phyloP scores from a whole-genome alignment of 352 stramenopile species.

The Globisporangium emineosum region DNA sequence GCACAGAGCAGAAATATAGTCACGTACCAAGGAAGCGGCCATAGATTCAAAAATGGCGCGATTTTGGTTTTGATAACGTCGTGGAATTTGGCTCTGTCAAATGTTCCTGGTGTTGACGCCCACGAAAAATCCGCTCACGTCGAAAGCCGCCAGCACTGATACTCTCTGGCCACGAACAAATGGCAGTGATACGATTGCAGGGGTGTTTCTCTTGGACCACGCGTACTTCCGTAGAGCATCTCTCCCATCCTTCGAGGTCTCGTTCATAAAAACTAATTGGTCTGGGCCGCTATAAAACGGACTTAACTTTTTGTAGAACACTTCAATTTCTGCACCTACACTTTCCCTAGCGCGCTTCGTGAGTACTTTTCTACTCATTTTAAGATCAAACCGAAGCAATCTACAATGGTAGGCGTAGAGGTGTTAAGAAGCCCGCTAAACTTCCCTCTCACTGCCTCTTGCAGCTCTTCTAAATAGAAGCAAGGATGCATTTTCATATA shows the following conservation, averaged over 20 bases:
- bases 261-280: neutral
- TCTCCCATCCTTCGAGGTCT: neutral
- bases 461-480: constrained; percentile 2
- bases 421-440: neutral
- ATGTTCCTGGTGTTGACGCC: neutral
- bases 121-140: neutral
- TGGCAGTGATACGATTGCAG: neutral
- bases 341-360: neutral
- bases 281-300: neutral
- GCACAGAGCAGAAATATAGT: neutral
- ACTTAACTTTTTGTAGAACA: neutral
- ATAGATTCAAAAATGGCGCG: neutral
- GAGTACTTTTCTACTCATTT: neutral
- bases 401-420: neutral
- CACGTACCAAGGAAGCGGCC: neutral
- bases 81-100: neutral
- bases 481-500: neutral
- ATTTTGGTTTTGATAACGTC: neutral
- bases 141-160: neutral
- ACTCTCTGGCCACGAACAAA: neutral
- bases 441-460: neutral
- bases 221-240: neutral
- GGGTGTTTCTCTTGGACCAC: neutral
- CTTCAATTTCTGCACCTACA: neutral
- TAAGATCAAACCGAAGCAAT: neutral